Evolutionary conservation across 2,329 filamentous ascomycete species (phyloP).

Genomic region (Ophiocordyceps camponoti-saundersi): DNA sequence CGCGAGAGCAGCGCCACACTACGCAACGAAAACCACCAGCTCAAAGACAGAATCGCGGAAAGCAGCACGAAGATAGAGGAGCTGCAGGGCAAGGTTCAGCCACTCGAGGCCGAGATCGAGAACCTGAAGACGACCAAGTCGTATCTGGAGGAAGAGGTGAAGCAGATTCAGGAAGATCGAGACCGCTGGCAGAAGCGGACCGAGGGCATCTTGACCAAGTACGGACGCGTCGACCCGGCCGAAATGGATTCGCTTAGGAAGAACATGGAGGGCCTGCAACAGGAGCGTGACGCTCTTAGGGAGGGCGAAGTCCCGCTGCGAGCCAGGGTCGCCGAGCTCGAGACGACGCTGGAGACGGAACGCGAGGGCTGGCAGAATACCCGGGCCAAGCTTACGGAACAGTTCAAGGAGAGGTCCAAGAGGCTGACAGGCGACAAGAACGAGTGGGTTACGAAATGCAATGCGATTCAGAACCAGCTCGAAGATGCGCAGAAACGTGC

Average conservation of each 20-base stretch:
- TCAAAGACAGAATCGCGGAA: slow-evolving; percentile 58
- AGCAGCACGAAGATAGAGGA: slow-evolving; percentile 61
- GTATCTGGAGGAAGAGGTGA: slow-evolving; percentile 74
- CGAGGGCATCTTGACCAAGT: slow-evolving; percentile 89
- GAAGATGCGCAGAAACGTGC: slow-evolving; percentile 24
- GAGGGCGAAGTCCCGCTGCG: slow-evolving; percentile 32
- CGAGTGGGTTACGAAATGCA: slow-evolving; percentile 32
- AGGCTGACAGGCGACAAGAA: slow-evolving; percentile 36
- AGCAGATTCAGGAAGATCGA: slow-evolving; percentile 75
- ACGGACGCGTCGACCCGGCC: slow-evolving; percentile 84
- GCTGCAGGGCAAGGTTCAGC: slow-evolving; percentile 59
- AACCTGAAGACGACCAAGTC: slow-evolving; percentile 71
- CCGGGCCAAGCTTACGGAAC: slow-evolving; percentile 38
- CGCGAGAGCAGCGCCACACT: slow-evolving; percentile 87
- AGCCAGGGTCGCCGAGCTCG: slow-evolving; percentile 33
- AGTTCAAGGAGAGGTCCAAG: slow-evolving; percentile 43
- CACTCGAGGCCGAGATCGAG: slow-evolving; percentile 61
- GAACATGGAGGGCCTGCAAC: slow-evolving; percentile 48
- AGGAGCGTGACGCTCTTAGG: slow-evolving; percentile 43
- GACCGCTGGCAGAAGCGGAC: slow-evolving; percentile 93
- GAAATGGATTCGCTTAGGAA: slow-evolving; percentile 83
- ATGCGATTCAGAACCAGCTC: slow-evolving; percentile 32
- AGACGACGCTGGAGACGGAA: slow-evolving; percentile 35
- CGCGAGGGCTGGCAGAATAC: slow-evolving; percentile 34
- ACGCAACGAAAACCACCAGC: slow-evolving; percentile 68